Conservation (phyloP, 2,329 filamentous ascomycete species). For the Pleoardoris graminearum region DNA sequence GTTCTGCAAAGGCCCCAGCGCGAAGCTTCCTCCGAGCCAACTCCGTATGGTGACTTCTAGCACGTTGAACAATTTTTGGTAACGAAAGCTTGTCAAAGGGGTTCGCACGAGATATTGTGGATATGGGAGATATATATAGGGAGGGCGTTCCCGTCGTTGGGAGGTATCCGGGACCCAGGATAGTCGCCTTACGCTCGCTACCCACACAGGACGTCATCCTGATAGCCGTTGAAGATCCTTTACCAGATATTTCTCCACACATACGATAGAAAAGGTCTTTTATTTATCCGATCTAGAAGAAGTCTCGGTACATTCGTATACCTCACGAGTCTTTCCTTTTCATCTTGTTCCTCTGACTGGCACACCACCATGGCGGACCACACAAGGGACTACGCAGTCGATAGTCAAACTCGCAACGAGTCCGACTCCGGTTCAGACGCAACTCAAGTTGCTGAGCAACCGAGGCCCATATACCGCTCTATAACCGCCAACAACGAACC, state of each 20-base stretch:
- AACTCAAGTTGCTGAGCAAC: slow-evolving; percentile 17
- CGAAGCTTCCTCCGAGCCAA: neutral
- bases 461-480: slow-evolving; percentile 22
- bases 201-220: neutral
- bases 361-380: slow-evolving; percentile 12
- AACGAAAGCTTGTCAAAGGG: neutral
- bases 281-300: no score
- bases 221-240: neutral
- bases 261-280: no score
- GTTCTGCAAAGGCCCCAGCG: neutral
- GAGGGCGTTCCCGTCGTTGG: neutral
- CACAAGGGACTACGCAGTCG: neutral
- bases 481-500: slow-evolving; percentile 12
- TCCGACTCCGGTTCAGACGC: slow-evolving; percentile 19
- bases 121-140: neutral
- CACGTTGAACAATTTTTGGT: neutral
- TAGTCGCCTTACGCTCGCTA: no score
- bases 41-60: slow-evolving; percentile 1
- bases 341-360: neutral
- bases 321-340: neutral
- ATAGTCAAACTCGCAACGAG: slow-evolving; percentile 8
- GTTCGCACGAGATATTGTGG: slow-evolving; percentile 5
- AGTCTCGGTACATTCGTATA: neutral
- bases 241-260: neutral
- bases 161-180: neutral